Conservation (phyloP, 108 stramenopile species). For the Nitzschia inconspicua region DNA sequence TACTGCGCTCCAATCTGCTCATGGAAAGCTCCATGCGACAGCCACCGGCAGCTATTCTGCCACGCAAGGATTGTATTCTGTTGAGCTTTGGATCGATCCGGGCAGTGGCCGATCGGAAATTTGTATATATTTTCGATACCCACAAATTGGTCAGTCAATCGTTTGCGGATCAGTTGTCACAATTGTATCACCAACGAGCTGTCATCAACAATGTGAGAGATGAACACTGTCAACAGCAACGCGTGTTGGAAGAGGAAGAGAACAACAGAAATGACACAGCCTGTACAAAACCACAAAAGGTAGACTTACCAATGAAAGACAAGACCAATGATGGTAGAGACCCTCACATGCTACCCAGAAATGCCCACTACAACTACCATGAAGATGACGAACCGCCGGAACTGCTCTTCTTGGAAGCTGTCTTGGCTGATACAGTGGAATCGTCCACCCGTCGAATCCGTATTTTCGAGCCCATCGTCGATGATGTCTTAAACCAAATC, state of each 20-base stretch:
- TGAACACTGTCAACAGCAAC: no score
- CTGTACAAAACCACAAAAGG: no score
- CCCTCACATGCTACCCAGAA: neutral
- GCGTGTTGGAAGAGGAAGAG: no score
- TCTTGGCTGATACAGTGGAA: slow-evolving; percentile 70
- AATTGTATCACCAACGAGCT: slow-evolving; percentile 24
- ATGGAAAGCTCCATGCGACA: slow-evolving; percentile 28
- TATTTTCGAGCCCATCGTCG: slow-evolving; percentile 86
- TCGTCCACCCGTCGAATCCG: slow-evolving; percentile 67
- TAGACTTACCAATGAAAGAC: neutral
- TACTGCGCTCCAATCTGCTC: slow-evolving; percentile 36
- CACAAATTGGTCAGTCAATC: slow-evolving; percentile 48
- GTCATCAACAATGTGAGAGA: neutral
- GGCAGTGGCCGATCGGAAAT: slow-evolving; percentile 57
- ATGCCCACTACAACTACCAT: slow-evolving; percentile 10
- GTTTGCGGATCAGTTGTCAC: slow-evolving; percentile 37
- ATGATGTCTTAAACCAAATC: slow-evolving; percentile 60
- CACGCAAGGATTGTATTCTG: slow-evolving; percentile 62
- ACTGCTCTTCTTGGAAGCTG: slow-evolving; percentile 78
- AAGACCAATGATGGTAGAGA: neutral
- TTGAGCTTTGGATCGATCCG: slow-evolving; percentile 75
- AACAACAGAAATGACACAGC: no score
- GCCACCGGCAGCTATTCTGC: slow-evolving; percentile 67
- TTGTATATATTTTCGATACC: slow-evolving; percentile 73
- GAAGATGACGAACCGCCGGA: slow-evolving; percentile 49